Base-by-base conservation (phyloP, 2,329 filamentous ascomycete genomes). In the Trichoderma sp. region DNA sequence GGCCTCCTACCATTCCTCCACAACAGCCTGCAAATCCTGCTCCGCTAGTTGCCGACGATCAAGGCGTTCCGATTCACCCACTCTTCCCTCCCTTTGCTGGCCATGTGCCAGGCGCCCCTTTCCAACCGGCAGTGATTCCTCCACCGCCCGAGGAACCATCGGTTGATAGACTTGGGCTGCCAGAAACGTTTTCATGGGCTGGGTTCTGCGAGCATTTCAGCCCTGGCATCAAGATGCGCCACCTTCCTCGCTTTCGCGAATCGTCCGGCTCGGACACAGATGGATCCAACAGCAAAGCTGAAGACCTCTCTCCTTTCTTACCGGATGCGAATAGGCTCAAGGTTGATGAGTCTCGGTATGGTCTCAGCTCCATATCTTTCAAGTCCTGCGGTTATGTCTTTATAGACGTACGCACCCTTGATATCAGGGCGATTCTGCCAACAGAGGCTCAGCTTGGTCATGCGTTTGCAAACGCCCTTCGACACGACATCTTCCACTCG, bases 341-440 rank as follows among this genome's bases (percentile, higher is more conserved):
- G 6, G 53, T 33, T 5, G 77, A 81, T 35, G 74, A 78, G 71
- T 69, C 62, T n/a, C 70, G 66, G 4, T 79, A 78, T 43, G 73
- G 72, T 19, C 73, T 84, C 27, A 75, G 76, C 31, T 77, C 74
- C 16, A 77, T 90, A 35, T 81, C 82, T 0, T 85, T 91, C 77
- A 84, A 83, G 37, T 90, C 87, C 0, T 91, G 88, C 74, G 89
- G 89, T 62, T 91, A 91, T 73, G 86, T 84, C 40, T 76, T 78
- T 6, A 75, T 90, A 1, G 77, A 80, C 21, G 35, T 71, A 0
- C 66, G 74, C 0, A 75, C 75, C 31, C 76, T 83, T 57, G 78
- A 82, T 68, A 79, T 83, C 11, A 76, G 79, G 61, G 71, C 71
- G 29, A 74, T 83, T 58, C 72, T 82, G 24, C 75, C 77, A 6